These are phyloP conservation scores for Fraxinus excelsior DNA, from an alignment of 257 asterid genomes.

Conservation along the genomic window DNA sequence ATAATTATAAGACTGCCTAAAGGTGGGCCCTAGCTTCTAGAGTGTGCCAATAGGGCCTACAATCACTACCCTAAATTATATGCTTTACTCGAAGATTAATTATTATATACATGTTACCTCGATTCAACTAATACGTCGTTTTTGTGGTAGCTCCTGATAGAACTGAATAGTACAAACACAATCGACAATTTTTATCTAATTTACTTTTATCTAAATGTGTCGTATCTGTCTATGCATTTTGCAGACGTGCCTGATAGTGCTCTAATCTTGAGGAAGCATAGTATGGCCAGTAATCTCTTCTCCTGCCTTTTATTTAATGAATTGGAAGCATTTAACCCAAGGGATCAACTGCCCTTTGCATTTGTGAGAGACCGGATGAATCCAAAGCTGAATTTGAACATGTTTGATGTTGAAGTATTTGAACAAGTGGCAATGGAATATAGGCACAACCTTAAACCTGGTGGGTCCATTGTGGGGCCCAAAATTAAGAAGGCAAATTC, in stretches of 20 bases:
- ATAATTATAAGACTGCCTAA: conserved; percentile 7
- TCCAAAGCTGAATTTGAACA: conserved; percentile 58
- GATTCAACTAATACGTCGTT: conserved; percentile 22
- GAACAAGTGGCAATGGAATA: conserved; percentile 84
- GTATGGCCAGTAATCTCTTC: conserved; percentile 52
- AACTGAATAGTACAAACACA: too few species aligned
- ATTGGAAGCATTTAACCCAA: conserved; percentile 84
- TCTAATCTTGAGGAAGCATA: conserved; percentile 71
- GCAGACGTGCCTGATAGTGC: conserved; percentile 97
- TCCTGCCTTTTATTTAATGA: conserved; percentile 89
- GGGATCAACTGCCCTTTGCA: conserved; percentile 87
- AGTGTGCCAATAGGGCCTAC: conserved; percentile 9
- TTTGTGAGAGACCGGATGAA: conserved; percentile 83
- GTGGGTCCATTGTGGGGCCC: conserved; percentile 40
- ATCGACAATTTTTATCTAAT: background rate
- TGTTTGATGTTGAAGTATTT: conserved; percentile 88
- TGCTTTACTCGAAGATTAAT: conserved; percentile 1
- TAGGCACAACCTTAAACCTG: conserved; percentile 69
- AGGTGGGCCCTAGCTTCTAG: conserved; percentile 13
- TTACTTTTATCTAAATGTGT: background rate
- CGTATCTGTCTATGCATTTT: background rate
- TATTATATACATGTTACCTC: conserved; percentile 16
- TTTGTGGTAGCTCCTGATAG: background rate
- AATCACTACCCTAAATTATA: background rate
- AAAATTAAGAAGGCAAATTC: conserved; percentile 43